Evolutionary conservation across 2,329 filamentous ascomycete genomes (phyloP).

Genomic region (Microthyrium microscopicum): DNA sequence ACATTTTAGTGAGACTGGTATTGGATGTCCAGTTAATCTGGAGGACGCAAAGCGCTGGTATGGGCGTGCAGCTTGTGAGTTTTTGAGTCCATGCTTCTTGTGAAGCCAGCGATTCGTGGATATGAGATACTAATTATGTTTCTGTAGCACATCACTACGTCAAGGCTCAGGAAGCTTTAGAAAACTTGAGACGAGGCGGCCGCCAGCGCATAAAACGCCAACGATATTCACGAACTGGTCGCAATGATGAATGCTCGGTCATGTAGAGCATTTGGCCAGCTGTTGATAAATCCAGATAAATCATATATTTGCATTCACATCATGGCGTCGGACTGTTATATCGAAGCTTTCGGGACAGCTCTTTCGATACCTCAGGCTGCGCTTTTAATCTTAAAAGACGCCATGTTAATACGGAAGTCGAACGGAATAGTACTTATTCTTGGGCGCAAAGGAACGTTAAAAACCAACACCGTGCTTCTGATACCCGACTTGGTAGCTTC

Average conservation of each 20-base stretch:
- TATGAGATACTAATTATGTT: constrained; percentile 6
- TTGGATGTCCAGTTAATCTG: constrained; percentile 68
- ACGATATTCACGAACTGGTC: constrained; percentile 55
- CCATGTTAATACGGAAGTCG: too few species aligned
- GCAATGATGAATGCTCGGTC: constrained; percentile 73
- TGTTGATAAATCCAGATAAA: too few species aligned
- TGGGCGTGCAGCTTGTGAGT: constrained; percentile 87
- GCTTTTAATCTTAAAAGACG: too few species aligned
- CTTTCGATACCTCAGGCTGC: too few species aligned
- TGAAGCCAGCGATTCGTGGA: not conserved
- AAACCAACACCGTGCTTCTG: too few species aligned
- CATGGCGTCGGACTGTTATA: too few species aligned
- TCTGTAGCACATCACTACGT: constrained; percentile 73
- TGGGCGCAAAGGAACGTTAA: too few species aligned
- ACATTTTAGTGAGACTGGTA: constrained; percentile 91
- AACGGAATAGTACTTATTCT: too few species aligned
- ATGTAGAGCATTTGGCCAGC: constrained; percentile 52
- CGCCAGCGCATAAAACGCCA: constrained; percentile 56
- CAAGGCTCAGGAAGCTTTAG: constrained; percentile 80
- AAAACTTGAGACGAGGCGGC: constrained; percentile 74
- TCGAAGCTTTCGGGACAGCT: too few species aligned
- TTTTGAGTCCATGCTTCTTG: not conserved
- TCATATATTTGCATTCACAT: too few species aligned
- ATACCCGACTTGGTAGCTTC: too few species aligned
- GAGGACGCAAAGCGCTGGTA: constrained; percentile 98